These are phyloP conservation scores for Caryopteris hybrid DNA, from an alignment of 305 asterid species.

Conservation along the genomic window DNA sequence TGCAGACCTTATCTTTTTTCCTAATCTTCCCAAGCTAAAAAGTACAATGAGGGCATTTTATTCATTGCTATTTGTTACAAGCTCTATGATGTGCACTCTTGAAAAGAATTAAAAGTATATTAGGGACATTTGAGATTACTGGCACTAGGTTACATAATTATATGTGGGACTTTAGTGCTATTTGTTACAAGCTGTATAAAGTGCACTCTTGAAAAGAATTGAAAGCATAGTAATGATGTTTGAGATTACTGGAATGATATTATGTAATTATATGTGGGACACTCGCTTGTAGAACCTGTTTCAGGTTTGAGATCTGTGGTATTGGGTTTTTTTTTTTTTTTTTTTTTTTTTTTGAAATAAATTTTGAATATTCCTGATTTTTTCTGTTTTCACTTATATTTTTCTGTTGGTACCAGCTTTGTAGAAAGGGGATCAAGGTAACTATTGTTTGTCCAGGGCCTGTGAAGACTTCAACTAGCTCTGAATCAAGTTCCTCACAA, in stretches of 20 bases:
- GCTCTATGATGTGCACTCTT: neutral
- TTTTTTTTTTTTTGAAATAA: too few relatives aligned
- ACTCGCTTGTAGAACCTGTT: neutral
- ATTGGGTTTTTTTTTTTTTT: neutral
- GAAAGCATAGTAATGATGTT: neutral
- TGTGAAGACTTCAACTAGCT: conserved; percentile 50
- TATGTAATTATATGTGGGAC: neutral
- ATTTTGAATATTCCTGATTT: conserved; percentile 3
- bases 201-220: neutral
- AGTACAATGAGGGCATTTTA: neutral
- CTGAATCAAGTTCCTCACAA: conserved; percentile 43
- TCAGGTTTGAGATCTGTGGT: neutral
- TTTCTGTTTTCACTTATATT: neutral
- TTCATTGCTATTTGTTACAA: neutral
- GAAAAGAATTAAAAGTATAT: neutral
- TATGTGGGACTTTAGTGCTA: neutral
- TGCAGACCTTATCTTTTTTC: neutral
- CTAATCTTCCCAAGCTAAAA: neutral
- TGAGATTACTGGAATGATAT: neutral
- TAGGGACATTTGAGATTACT: neutral
- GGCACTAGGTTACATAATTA: conserved; percentile 1
- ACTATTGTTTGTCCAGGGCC: conserved; percentile 97
- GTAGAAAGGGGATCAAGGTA: conserved; percentile 78
- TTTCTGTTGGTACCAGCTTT: conserved; percentile 50
- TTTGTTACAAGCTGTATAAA: neutral